Evolutionary conservation across 768 basidiomycete genomes (phyloP).

Genomic region (Artomyces pyxidatus): DNA sequence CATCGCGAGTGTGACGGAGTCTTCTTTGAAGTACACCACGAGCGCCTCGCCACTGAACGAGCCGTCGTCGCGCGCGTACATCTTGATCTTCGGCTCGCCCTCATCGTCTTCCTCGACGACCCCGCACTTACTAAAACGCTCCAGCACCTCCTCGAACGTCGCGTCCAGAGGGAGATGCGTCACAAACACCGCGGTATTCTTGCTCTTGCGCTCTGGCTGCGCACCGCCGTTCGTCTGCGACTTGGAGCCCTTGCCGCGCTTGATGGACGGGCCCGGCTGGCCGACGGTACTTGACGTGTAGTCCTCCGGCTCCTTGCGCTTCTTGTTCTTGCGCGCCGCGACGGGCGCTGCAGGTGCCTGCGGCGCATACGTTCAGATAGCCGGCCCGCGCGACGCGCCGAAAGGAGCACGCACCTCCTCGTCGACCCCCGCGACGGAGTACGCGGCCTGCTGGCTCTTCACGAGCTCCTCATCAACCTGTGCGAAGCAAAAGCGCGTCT

Average conservation of each 20-base stretch:
- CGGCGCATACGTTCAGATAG: slow-evolving; percentile 8
- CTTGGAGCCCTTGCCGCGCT: slow-evolving; percentile 58
- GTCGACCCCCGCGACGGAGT: slow-evolving; percentile 88
- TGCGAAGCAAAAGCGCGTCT: slow-evolving; percentile 4
- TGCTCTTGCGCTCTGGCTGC: slow-evolving; percentile 55
- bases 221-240: slow-evolving; percentile 29
- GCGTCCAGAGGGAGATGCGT: slow-evolving; percentile 75
- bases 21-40: slow-evolving; percentile 96
- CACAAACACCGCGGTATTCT: slow-evolving; percentile 91
- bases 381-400: too few species aligned
- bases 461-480: slow-evolving; percentile 85
- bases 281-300: slow-evolving; percentile 49
- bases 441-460: slow-evolving; percentile 90
- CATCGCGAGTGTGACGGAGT: slow-evolving; percentile 80
- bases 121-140: slow-evolving; percentile 87
- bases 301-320: slow-evolving; percentile 67
- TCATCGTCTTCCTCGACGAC: slow-evolving; percentile 88
- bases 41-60: slow-evolving; percentile 90
- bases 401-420: slow-evolving; percentile 67
- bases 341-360: slow-evolving; percentile 87
- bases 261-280: slow-evolving; percentile 47
- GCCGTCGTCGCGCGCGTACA: slow-evolving; percentile 87
- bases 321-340: slow-evolving; percentile 70
- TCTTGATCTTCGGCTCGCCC: slow-evolving; percentile 91
- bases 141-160: slow-evolving; percentile 64